Base-by-base conservation (phyloP, 495 filamentous ascomycete species). In the Daldinia childiae region DNA sequence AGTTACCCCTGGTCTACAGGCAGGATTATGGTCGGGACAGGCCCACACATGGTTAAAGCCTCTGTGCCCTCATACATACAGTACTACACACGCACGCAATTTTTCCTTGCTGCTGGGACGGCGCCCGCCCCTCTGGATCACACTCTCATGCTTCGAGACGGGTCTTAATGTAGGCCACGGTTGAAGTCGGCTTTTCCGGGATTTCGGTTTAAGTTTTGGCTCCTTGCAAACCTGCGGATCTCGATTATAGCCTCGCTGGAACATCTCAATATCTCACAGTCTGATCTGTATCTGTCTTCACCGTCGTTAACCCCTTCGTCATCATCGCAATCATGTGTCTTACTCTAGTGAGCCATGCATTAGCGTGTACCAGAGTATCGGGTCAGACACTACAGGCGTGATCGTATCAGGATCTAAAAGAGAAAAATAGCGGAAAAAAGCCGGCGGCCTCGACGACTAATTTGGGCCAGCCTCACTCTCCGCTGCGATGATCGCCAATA, bases 341-440 rank as follows among this genome's bases (percentile, higher is more conserved):
- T 72, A 73, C 76, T 76, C 58, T 74, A 72, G 63, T 74, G 76
- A 78, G 68, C 71, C 71, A 74, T 78, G 76, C 76, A 78, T 78
- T 78, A 78, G 76, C 76, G 76, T 78, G 76, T 78, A 78, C 76
- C 76, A 74, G 76, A 78, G 74, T 74, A 78, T 78, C 76, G 76
- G 76, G 76, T 78, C 76, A 71, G 68, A 74, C 73, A 69, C 61
- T 69, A 73, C 71, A 69, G 71, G 71, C 66, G 71, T 73, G 71
- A 66, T 66, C 45, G 66, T 73, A 73, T 69, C 71, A 39, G 66
- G 58, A 73, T 73, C 71, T 73, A 73, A 66, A 56, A 69, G 62
- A 66, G 57, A 72, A 66, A 66, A 66, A 65, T 59, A 66, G 64
- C 65, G 66, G 65, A 34, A 69, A 68, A 68, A 73, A 69, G 36